Base-by-base conservation (phyloP, 225 moss, liverwort and hornwort species). In the Antitrichia curtipendula region DNA sequence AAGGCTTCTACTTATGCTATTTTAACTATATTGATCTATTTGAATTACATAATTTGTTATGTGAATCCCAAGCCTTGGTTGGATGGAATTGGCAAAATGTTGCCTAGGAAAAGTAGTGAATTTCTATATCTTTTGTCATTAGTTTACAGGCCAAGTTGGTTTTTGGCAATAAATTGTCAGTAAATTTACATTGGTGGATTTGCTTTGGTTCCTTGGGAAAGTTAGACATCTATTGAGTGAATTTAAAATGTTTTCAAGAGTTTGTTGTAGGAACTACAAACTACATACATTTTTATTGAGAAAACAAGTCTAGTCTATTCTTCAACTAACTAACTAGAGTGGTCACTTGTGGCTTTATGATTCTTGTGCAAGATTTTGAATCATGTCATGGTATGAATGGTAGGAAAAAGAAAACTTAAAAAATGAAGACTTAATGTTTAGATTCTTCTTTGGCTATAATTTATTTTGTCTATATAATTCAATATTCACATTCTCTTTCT, bases 1-100 rank as follows among this genome's bases (percentile, higher is more conserved):
- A 69, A 17, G 28, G 3, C 1, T 47, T 29, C 73, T 29, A 73
- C 2, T 72, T 17, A 72, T 45, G 10, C 11, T 45, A 9, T 28
- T 16, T 72, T 28, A 28, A 28, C 3, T 45, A 45, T 45, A 29
- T 29, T 47, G 4, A 32, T 19, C 0, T 7, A 72, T 45, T 72
- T 45, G 7, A 20, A 13, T 49, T 49, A 7, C 1, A 32, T 49
- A 20, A 2, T 31, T 74, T 49, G 1, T 1, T 32, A 32, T 0
- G 4, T 19, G 12, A 49, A 49, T 19, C 31, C 0, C 1, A 0
- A 32, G 0, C 4, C 1, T 49, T 49, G 1, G 12, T 0, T 19
- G 4, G 31, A 47, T 31, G 4, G 7, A 49, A 74, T 47, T 29
- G 47, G 0, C 1, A 29, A 18, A 47, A 29, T 29, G 10, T 19